Percentiles rank a stretch among this genome's conserved stretches.
Conservation (phyloP, 2,329 filamentous ascomycete genomes). For the Fusarium concolor region DNA sequence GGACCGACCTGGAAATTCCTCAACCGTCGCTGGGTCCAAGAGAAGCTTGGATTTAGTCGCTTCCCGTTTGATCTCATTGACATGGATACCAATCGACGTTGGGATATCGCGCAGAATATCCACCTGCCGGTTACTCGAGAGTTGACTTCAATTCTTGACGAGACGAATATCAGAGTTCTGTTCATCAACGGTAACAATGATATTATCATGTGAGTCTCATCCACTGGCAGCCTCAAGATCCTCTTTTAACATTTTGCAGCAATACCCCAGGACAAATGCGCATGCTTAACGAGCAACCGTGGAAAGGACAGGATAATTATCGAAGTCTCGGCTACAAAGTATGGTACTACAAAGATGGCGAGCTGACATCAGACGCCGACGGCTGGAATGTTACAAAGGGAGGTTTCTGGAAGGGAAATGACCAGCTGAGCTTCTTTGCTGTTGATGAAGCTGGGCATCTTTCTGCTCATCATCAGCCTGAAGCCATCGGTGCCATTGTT, state of each 20-base stretch:
- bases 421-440: conserved; percentile 22
- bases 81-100: conserved; percentile 10
- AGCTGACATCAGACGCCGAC: background rate
- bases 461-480: conserved; percentile 20
- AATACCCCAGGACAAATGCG: conserved; percentile 33
- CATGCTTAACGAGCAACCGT: conserved; percentile 20
- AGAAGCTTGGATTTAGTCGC: conserved; percentile 17
- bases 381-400: conserved; percentile 7
- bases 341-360: conserved; percentile 22
- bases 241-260: background rate
- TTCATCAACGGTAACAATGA: conserved; percentile 29
- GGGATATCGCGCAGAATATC: conserved; percentile 14
- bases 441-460: conserved; percentile 32
- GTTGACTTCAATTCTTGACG: conserved; percentile 18
- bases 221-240: accelerated
- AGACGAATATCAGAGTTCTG: conserved; percentile 9
- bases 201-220: conserved; percentile 19
- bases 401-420: conserved; percentile 26
- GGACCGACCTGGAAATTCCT: conserved; percentile 27
- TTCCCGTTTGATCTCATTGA: conserved; percentile 21
- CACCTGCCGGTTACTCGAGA: conserved; percentile 27
- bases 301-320: conserved; percentile 5
- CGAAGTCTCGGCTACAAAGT: background rate
- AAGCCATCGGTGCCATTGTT: conserved; percentile 14
- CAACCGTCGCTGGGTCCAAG: conserved; percentile 25